Evolutionary conservation across 2,329 filamentous ascomycete species (phyloP).

Genomic region (Dactylella cylindrospora): DNA sequence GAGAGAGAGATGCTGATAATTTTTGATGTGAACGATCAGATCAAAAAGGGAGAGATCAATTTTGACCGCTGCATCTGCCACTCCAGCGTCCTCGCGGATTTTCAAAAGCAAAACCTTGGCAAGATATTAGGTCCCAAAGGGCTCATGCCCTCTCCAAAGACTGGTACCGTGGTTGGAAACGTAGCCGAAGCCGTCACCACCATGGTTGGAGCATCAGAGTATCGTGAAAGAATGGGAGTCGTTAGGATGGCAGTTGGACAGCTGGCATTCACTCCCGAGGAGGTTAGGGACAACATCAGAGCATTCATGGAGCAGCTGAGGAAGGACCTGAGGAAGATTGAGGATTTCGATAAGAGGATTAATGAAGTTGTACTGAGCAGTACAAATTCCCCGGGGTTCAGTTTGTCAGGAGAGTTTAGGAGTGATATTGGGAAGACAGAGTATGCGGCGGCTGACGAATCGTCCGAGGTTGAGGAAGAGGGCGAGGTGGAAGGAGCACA

Average conservation of each 20-base stretch:
- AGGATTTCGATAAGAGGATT: conserved; percentile 58
- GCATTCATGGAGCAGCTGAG: conserved; percentile 74
- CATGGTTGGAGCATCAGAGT: conserved; percentile 80
- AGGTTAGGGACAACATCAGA: conserved; percentile 81
- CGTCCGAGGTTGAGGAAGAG: neutral
- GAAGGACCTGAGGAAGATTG: conserved; percentile 69
- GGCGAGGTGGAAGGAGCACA: conserved; percentile 2
- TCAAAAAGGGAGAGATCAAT: conserved; percentile 70
- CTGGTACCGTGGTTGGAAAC: conserved; percentile 83
- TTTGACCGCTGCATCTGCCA: conserved; percentile 92
- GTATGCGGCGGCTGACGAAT: conserved; percentile 4
- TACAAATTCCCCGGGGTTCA: conserved; percentile 82
- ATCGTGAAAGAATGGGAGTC: conserved; percentile 80
- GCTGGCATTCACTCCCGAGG: conserved; percentile 80
- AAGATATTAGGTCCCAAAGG: conserved; percentile 82
- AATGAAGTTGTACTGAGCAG: conserved; percentile 77
- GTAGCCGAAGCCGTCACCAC: conserved; percentile 73
- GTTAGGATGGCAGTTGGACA: conserved; percentile 89
- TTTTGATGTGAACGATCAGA: conserved; percentile 49
- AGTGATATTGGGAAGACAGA: conserved; percentile 45
- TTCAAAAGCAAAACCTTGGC: conserved; percentile 79
- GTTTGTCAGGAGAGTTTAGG: conserved; percentile 76
- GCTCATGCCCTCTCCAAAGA: conserved; percentile 87
- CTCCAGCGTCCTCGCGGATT: conserved; percentile 70
- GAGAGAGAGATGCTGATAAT: neutral